A percentile compares a stretch with the other conserved stretches of the same genome.
Evolutionary conservation across 2,329 filamentous ascomycete genomes (phyloP).

Genomic region (Botrytis squamosa): DNA sequence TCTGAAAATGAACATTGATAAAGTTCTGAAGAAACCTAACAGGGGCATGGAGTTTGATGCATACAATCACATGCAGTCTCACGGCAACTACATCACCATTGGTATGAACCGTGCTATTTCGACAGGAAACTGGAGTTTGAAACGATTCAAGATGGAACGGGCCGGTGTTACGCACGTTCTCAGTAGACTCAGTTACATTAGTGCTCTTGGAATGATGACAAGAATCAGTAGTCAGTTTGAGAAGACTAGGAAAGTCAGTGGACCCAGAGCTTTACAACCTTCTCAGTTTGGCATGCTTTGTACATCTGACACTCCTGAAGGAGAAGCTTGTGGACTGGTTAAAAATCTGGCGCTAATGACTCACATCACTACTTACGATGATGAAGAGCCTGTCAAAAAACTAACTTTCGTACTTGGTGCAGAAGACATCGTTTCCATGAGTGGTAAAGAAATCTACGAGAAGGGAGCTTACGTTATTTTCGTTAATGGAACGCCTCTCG

Average conservation of each 20-base stretch:
- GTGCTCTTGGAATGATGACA: constrained; percentile 98
- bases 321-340: constrained; percentile 94
- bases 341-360: constrained; percentile 99
- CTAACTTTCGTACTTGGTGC: constrained; percentile 85
- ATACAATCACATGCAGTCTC: constrained; percentile 76
- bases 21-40: constrained; percentile 90
- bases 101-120: constrained; percentile 96
- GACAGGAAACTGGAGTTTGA: constrained; percentile 96
- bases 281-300: constrained; percentile 99
- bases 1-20: constrained; percentile 92
- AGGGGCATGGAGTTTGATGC: constrained; percentile 87
- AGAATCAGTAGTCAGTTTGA: constrained; percentile 98
- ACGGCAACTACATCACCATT: constrained; percentile 82
- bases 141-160: constrained; percentile 98
- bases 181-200: constrained; percentile 93
- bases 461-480: constrained; percentile 86
- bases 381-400: constrained; percentile 84
- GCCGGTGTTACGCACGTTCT: constrained; percentile 96
- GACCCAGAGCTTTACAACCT: constrained; percentile 90
- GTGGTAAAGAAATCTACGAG: constrained; percentile 82
- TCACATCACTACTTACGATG: constrained; percentile 95
- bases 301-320: constrained; percentile 95
- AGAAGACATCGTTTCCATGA: constrained; percentile 75
- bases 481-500: constrained; percentile 92
- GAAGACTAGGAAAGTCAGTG: constrained; percentile 95